Base-by-base conservation (phyloP, 805 yeast genomes). In the Grigorovia jiainica region DNA sequence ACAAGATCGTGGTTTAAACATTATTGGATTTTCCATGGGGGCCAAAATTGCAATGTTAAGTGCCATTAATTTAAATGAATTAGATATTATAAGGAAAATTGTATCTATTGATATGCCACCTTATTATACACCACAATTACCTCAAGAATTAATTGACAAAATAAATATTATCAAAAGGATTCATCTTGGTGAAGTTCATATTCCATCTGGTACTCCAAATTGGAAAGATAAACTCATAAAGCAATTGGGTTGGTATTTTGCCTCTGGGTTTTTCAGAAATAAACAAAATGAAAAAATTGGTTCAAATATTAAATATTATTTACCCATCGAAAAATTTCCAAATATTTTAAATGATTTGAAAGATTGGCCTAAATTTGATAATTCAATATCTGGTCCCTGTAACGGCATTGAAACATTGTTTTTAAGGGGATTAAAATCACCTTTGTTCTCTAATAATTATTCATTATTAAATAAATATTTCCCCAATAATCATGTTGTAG, bases 21-120 rank as follows among this genome's bases (percentile, higher is more conserved):
- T 71, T 3, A 43, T 70, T 10, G 82, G 83, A 0, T 79, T 73
- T 51, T 75, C 79, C 16, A 70, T 78, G 75, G 84, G 84, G 1
- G 82, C 79, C 4, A 76, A 75, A 50, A 68, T 72, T 1, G 75
- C 74, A 0, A 68, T 78, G 71, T 42, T 68, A 37, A 65, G 67
- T 1, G 58, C 73, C 0, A 52, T 78, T 27, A 21, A 36, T 15
- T 20, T 23, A 5, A 8, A 37, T 9, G 15, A n/a, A 13, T 7
- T 4, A 13, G 11, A 19, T 19, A 23, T 8, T 10, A 21, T 43
- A 48, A 17, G 41, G 47, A 67, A 64, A 43, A 49, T 75, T 25
- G 61, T 76, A 0, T 69, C 76, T 4, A 63, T 76, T 3, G 66
- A 60, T 43, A 45, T 53, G 36, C 63, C 65, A 13, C 64, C 65